phyloP scores from a whole-genome alignment of 257 asterid genomes.

The Nemophila menziesii region DNA sequence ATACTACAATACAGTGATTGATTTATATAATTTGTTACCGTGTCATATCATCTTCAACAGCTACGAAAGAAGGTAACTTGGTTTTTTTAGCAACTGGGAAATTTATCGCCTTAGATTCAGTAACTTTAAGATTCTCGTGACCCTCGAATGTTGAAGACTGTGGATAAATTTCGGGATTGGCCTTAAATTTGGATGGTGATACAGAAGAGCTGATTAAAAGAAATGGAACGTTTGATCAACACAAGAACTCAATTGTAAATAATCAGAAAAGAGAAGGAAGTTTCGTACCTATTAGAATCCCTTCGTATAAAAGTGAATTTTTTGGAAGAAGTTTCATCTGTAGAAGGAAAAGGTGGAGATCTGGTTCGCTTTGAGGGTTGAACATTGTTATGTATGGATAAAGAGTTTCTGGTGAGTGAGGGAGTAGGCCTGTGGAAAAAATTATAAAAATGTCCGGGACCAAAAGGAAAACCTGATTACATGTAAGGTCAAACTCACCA shows the following conservation, averaged over 20 bases:
- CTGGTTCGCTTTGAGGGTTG: slow-evolving; percentile 59
- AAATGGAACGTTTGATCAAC: background rate
- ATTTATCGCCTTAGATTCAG: slow-evolving; percentile 21
- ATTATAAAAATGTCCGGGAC: slow-evolving; percentile 7
- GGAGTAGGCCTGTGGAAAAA: slow-evolving; percentile 35
- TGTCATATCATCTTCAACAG: slow-evolving; percentile 39
- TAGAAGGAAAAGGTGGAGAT: slow-evolving; percentile 47
- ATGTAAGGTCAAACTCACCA: slow-evolving; percentile 32
- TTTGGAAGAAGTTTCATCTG: slow-evolving; percentile 20
- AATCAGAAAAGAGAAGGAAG: background rate
- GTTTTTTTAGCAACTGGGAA: slow-evolving; percentile 52
- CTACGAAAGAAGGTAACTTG: slow-evolving; percentile 44
- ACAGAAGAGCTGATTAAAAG: slow-evolving; percentile 3
- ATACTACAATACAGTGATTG: slow-evolving; percentile 2
- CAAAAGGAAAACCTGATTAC: slow-evolving; percentile 1
- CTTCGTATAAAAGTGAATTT: slow-evolving; percentile 14
- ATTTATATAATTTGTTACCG: slow-evolving; percentile 29
- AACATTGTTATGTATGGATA: slow-evolving; percentile 32
- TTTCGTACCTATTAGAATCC: background rate
- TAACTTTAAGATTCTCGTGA: slow-evolving; percentile 27
- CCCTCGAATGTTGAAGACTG: slow-evolving; percentile 24
- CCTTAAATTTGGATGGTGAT: slow-evolving; percentile 33
- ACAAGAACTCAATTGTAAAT: background rate
- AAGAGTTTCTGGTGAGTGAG: slow-evolving; percentile 30
- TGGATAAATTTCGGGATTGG: slow-evolving; percentile 31